Percentiles rank a stretch among this genome's conserved stretches.
Conservation (phyloP, 768 basidiomycete genomes). For the Lactarius tabidus region DNA sequence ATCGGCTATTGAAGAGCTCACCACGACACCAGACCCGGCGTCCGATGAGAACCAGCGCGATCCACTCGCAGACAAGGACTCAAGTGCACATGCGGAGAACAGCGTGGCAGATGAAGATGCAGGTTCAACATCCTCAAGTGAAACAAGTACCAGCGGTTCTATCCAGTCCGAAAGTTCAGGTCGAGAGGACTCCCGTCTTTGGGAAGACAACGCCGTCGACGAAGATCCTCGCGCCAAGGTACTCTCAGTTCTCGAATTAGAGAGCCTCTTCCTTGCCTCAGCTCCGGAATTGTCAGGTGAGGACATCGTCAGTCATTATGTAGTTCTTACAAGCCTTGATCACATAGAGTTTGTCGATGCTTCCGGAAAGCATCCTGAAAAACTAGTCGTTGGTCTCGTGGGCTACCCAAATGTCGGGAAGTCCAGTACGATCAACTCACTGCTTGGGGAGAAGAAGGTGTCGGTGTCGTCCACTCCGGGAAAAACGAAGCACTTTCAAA, state of each 20-base stretch:
- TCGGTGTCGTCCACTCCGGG: conserved; percentile 98
- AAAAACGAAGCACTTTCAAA: conserved; percentile 99
- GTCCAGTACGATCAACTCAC: conserved; percentile 94
- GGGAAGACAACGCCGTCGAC: conserved; percentile 47
- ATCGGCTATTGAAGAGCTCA: conserved; percentile 19
- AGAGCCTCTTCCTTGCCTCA: conserved; percentile 67
- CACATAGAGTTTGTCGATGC: conserved; percentile 55
- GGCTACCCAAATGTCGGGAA: conserved; percentile 99
- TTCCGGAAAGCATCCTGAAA: conserved; percentile 53
- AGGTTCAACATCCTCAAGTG: conserved; percentile 29
- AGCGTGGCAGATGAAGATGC: conserved; percentile 33
- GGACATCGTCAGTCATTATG: conserved; percentile 24
- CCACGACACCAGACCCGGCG: neutral
- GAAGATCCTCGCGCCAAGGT: conserved; percentile 70
- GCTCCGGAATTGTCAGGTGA: conserved; percentile 70
- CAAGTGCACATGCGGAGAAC: conserved; percentile 28
- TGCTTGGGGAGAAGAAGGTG: conserved; percentile 95
- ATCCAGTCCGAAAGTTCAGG: conserved; percentile 28
- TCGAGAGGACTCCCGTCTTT: conserved; percentile 45
- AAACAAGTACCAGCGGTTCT: conserved; percentile 27
- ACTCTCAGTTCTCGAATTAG: conserved; percentile 81
- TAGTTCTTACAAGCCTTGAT: conserved; percentile 11
- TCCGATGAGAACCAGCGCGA: conserved; percentile 11
- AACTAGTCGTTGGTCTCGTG: conserved; percentile 82
- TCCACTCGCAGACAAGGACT: conserved; percentile 28